Evolutionary conservation across 495 filamentous ascomycete species (phyloP), one percentile per base, ranked within the genome.

Genomic region (Penicillium canariense): DNA sequence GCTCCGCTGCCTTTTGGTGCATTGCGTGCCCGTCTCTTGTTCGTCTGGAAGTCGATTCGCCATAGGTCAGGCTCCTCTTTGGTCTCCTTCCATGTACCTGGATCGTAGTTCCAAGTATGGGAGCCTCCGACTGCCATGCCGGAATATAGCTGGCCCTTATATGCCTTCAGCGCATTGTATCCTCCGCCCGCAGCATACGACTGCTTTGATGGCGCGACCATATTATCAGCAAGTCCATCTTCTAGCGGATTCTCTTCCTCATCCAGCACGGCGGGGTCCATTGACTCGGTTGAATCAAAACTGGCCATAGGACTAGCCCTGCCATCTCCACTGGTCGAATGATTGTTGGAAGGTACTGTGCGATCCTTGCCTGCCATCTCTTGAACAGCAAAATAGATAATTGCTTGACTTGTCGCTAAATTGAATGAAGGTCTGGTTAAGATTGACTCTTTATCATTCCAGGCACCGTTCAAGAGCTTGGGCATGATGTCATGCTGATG

Each of bases 41-140:
- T 67, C 8, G 67, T 65, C 38, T 52, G 48, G 40, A 67, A 70
- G n/a, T 72, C 60, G 26, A 70, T 65, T 31, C 52, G 53, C 67
- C 69, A 72, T n/a, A 64, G 55, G 49, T 72, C 67, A 2, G 69
- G 69, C 45, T 68, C 67, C 25, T 67, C 58, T 45, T 67, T 72
- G 9, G 67, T 69, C 32, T 72, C 69, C 43, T 68, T 69, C 69
- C 69, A 69, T 6, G 52, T 23, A 0, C 69, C 65, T 5, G 56
- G 51, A 5, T 69, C 63, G 28, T 72, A 72, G 15, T 62, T 69
- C 67, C 69, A 72, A 22, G 61, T 68, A 22, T 69, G 67, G 7
- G 69, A 68, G 17, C 65, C 61, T 17, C 67, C 69, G 23, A 72
- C 55, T 5, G 69, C 61, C 62, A 72, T 72, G 1, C 67, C 69